Base-by-base conservation (phyloP, 129 eudicot genomes). In the Sambucus nigra region DNA sequence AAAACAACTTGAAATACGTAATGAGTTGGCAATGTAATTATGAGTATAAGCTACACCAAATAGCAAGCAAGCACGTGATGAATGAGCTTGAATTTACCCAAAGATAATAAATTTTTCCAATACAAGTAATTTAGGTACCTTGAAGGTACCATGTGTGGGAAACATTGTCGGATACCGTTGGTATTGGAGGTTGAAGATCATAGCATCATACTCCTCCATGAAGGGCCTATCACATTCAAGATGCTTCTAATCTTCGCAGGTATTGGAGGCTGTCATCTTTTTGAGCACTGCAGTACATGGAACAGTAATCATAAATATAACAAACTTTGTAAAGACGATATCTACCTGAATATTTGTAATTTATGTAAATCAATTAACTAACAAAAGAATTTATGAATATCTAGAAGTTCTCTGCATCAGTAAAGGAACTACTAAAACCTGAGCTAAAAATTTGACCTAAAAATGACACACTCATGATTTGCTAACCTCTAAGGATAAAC, bases 191-290 rank as follows among this genome's bases (percentile, higher is more conserved):
- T 69, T 26, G 86, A 69, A 53, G 94, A 79, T 27, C 99, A 82
- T 78, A 91, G 51, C 89, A 91, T 71, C 78, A 59, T 85, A 69
- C 65, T 85, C 80, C 82, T 73, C 67, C 76, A 64, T 45, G 98
- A 89, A 57, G 95, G 86, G 60, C 95, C 95, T 8, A 88, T 72
- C 23, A 42, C 93, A 76, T 81, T 85, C 57, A 73, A 45, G 87
- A 77, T 47, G 81, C 75, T 69, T 84, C 98, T 62, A 85, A 59
- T 69, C 86, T 79, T 44, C 86, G 61, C 50, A 70, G 89, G 67
- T 68, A 70, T 16, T 71, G 95, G 51, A 72, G 79, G 57, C 73
- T 59, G 57, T 82, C 91, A 63, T 85, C 99, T 80, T 82, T 91
- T 75, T 81, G 89, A 62, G 80, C 47, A 72, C 95, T 91, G 80